These are phyloP conservation scores for Ophioceras dolichostomum DNA, from an alignment of 2,329 filamentous ascomycete genomes.

Conservation along the genomic window DNA sequence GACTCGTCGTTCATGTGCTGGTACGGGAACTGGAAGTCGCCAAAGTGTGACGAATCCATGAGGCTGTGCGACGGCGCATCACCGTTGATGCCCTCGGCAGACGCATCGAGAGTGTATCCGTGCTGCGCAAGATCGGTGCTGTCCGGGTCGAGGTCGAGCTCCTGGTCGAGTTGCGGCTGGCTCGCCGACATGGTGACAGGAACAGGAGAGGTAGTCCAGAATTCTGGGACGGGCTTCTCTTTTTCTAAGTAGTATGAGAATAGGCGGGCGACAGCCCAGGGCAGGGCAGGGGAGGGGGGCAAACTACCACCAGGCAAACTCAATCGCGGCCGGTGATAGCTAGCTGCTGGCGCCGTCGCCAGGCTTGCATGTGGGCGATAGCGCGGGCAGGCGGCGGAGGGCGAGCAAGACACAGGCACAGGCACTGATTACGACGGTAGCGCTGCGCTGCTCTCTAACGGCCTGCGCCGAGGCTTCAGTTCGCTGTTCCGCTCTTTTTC, in stretches of 20 bases:
- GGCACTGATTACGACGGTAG: too few species aligned
- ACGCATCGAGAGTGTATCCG: conserved; percentile 22
- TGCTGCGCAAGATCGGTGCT: conserved; percentile 16
- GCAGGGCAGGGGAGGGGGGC: background rate
- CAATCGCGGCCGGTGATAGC: background rate
- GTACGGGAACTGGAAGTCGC: conserved; percentile 41
- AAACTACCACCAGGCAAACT: background rate
- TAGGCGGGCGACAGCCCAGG: too few species aligned
- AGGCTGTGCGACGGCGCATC: conserved; percentile 19
- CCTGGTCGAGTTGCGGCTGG: conserved; percentile 17
- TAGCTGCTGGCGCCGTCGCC: background rate
- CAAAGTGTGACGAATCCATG: conserved; percentile 36
- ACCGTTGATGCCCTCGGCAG: conserved; percentile 18
- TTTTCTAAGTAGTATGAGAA: too few species aligned
- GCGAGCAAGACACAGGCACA: too few species aligned
- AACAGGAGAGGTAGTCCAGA: too few species aligned
- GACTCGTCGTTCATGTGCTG: conserved; percentile 27
- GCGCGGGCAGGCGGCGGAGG: too few species aligned
- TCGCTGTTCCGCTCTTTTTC: background rate
- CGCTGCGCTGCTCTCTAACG: background rate
- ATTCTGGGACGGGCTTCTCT: too few species aligned
- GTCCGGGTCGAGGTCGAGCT: conserved; percentile 21
- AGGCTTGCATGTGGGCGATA: background rate
- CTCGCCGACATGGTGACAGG: conserved; percentile 26
- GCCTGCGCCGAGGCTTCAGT: background rate